Conservation (phyloP, 176 grass and related monocot species). For the Elaeis guineensis region DNA sequence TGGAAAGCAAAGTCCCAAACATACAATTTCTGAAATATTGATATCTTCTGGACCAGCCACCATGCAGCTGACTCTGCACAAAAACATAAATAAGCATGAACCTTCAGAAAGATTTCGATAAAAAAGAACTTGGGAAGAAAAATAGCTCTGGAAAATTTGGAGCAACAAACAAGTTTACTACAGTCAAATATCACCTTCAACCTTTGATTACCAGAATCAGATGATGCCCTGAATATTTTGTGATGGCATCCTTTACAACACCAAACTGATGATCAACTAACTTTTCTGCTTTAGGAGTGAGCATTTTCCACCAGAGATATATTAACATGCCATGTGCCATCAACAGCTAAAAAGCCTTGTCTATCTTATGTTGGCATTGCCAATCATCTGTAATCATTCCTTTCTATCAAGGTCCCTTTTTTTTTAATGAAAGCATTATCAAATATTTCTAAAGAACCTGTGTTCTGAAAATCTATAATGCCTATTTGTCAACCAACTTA, state of each 20-base stretch:
- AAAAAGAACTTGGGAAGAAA: neutral
- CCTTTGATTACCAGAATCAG: slow-evolving; percentile 81
- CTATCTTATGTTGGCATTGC: too few relatives aligned
- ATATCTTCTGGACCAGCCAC: slow-evolving; percentile 41
- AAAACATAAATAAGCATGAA: slow-evolving; percentile 2
- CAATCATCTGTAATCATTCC: too few relatives aligned
- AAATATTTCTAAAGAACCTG: too few relatives aligned
- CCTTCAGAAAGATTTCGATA: neutral
- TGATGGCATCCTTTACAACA: slow-evolving; percentile 47
- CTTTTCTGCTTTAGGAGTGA: slow-evolving; percentile 77
- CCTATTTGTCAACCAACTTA: too few relatives aligned
- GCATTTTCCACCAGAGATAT: slow-evolving; percentile 71
- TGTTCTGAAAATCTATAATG: too few relatives aligned
- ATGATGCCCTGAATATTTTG: slow-evolving; percentile 49
- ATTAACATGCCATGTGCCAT: slow-evolving; percentile 7
- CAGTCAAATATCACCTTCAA: slow-evolving; percentile 35
- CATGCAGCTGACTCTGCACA: slow-evolving; percentile 73
- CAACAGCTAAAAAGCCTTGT: too few relatives aligned
- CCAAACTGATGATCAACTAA: slow-evolving; percentile 67
- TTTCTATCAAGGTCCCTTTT: too few relatives aligned
- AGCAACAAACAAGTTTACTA: too few relatives aligned
- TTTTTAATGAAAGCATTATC: too few relatives aligned
- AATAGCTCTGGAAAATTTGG: neutral
- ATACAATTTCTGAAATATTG: slow-evolving; percentile 42
- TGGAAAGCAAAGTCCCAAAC: slow-evolving; percentile 33